Evolutionary conservation across 805 yeast species (phyloP).

Genomic region (Candida dendrica): DNA sequence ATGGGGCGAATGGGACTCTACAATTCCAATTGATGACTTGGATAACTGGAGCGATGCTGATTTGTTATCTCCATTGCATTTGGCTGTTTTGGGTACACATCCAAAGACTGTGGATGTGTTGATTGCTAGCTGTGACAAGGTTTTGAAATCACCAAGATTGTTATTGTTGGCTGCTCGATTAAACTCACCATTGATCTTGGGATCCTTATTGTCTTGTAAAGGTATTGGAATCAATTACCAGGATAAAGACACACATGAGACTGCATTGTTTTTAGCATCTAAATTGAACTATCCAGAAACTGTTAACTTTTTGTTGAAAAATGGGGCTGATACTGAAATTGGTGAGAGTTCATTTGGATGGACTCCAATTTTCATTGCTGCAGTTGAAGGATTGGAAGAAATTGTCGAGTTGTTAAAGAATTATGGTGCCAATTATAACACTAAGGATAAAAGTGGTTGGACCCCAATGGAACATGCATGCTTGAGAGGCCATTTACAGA

Average conservation of each 20-base stretch:
- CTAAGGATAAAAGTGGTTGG: conserved; percentile 86
- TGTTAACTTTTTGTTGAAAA: conserved; percentile 45
- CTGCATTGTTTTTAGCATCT: conserved; percentile 77
- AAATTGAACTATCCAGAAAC: conserved; percentile 50
- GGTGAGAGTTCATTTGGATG: conserved; percentile 80
- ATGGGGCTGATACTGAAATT: conserved; percentile 67
- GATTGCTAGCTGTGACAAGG: conserved; percentile 34
- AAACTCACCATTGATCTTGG: conserved; percentile 50
- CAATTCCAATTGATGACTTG: conserved; percentile 47
- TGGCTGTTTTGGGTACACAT: conserved; percentile 78
- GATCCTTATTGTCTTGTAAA: conserved; percentile 42
- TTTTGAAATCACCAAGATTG: conserved; percentile 46
- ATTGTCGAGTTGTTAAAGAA: conserved; percentile 49
- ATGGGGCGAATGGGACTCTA: conserved; percentile 52
- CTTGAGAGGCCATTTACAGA: conserved; percentile 73
- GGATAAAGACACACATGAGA: conserved; percentile 59
- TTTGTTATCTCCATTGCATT: conserved; percentile 70
- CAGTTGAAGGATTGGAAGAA: conserved; percentile 68
- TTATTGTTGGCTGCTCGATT: conserved; percentile 56
- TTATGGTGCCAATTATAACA: conserved; percentile 45
- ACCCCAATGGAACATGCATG: conserved; percentile 96
- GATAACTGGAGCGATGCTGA: conserved; percentile 67
- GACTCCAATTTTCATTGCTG: conserved; percentile 90
- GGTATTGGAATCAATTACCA: conserved; percentile 60
- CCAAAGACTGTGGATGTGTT: conserved; percentile 65